Evolutionary conservation across 345 rosid genomes (phyloP), one percentile per base, ranked within the genome.

Genomic region (Durio zibethinus): DNA sequence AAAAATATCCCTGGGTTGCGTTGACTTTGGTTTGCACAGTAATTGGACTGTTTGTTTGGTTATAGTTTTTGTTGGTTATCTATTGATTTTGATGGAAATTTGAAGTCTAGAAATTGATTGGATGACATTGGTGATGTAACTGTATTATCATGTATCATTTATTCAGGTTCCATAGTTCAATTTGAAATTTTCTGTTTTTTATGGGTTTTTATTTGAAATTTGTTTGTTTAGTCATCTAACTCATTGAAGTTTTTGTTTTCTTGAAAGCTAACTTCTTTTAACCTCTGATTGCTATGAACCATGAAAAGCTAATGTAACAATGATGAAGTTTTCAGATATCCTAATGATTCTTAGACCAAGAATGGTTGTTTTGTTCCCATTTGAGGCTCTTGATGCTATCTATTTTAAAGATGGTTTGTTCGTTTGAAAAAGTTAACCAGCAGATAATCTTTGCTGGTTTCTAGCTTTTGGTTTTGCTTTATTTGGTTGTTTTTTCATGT

Each of bases 401-500:
- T 33, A 11, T 35, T 36, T 25, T 1, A 10, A 31, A 7, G 23
- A 8, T 67, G 25, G 35, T 23, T 21, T 73, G 31, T 59, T 57
- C n/a, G 62, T 56, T 60, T 57, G 27, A 27, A 15, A 31, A 11
- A 12, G 23, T 74, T 65, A 7, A 65, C 21, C 23, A 0, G 40
- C 23, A 43, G 33, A 42, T 70, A 20, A 18, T 64, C 10, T 73
- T 67, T 42, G 11, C 31, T 67, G 25, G 57, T 11, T 59, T 40
- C 3, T 1, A 42, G 15, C 10, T 65, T 64, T 56, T 20, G 1
- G 1, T 2, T 63, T 73, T 20, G 2, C 21, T 53, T 56, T 71
- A 57, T 63, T 73, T 68, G 47, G 61, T 76, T 64, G 8, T 52
- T 23, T 69, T 36, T 29, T 66, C 40, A 7, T 48, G 73, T 72